A percentile compares a stretch with the other conserved stretches of the same genome.
These are phyloP conservation scores for Suillus alpinus DNA, from an alignment of 768 basidiomycete species.

Conservation along the genomic window DNA sequence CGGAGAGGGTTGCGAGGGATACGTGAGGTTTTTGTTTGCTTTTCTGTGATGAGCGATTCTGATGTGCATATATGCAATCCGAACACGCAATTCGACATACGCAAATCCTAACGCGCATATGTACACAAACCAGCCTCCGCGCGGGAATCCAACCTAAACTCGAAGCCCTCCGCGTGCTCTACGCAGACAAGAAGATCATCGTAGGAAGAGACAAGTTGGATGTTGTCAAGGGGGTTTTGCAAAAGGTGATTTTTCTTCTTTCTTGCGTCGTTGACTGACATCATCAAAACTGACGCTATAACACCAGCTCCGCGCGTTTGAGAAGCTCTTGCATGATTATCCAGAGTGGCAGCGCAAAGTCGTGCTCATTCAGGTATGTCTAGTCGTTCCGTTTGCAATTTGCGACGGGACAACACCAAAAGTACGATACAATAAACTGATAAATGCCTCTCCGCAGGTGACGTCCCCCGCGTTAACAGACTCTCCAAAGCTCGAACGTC, in stretches of 20 bases:
- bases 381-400: too few species aligned
- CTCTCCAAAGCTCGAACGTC: constrained; percentile 88
- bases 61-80: not conserved
- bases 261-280: not conserved
- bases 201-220: constrained; percentile 97
- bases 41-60: not conserved
- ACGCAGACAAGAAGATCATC: constrained; percentile 97
- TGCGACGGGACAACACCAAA: too few species aligned
- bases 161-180: constrained; percentile 76
- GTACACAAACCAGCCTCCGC: constrained; percentile 42
- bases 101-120: not conserved
- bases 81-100: not conserved
- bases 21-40: constrained; percentile 42
- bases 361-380: constrained; percentile 51
- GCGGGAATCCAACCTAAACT: constrained; percentile 90
- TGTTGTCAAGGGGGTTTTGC: constrained; percentile 96
- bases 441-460: constrained; percentile 58
- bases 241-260: constrained; percentile 59
- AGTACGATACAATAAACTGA: constrained; percentile 27
- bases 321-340: constrained; percentile 89
- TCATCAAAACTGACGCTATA: not conserved
- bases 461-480: constrained; percentile 92
- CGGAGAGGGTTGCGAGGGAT: constrained; percentile 82
- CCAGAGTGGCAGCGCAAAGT: constrained; percentile 95
- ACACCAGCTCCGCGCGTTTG: constrained; percentile 83